These are phyloP conservation scores for Sporothrix inflata DNA, from an alignment of 2,329 filamentous ascomycete genomes.

Conservation along the genomic window DNA sequence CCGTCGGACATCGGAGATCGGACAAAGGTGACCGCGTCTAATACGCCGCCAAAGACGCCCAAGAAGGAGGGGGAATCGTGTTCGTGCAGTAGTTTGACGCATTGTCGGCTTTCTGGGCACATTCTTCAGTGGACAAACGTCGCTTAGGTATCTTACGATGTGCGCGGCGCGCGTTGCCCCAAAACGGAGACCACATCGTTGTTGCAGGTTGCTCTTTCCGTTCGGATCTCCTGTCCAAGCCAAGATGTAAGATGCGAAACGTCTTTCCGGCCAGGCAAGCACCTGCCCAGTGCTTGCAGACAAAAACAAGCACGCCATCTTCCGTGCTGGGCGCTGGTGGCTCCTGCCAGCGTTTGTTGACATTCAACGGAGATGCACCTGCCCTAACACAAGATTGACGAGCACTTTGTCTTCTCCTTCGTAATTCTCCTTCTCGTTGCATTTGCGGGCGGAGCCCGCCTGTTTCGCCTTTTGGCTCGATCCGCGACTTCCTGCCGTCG, in stretches of 20 bases:
- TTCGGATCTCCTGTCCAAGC: neutral
- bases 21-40: neutral
- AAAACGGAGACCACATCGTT: neutral
- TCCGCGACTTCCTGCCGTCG: neutral
- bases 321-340: neutral
- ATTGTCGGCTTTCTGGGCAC: neutral
- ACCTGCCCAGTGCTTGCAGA: no score
- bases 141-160: no score
- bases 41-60: neutral
- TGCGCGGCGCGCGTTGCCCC: neutral
- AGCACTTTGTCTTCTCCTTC: neutral
- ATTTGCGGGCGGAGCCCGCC: neutral
- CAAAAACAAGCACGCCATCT: neutral
- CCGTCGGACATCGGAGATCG: slow-evolving; percentile 9
- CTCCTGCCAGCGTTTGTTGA: neutral
- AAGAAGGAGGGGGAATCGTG: neutral
- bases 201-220: slow-evolving; percentile 9
- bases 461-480: neutral
- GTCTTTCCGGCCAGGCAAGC: neutral
- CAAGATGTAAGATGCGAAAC: no score
- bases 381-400: no score
- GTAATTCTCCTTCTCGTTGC: neutral
- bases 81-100: slow-evolving; percentile 13
- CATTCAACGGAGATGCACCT: neutral
- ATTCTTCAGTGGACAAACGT: neutral